phyloP scores from a whole-genome alignment of 2,329 filamentous ascomycete species.

The Hypoxylon sp. region DNA sequence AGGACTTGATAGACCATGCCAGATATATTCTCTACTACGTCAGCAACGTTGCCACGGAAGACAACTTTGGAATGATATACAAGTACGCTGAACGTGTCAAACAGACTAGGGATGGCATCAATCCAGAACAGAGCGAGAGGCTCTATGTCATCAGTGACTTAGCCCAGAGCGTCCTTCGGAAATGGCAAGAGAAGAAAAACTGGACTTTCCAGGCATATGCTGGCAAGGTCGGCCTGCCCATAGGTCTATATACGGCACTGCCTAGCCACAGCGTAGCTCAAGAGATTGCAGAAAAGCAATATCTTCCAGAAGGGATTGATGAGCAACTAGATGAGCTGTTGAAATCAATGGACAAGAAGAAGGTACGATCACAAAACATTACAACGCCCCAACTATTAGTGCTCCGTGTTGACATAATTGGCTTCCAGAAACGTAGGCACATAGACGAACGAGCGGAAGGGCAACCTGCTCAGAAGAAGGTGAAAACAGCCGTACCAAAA shows the following conservation, averaged over 20 bases:
- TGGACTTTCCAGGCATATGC: slow-evolving; percentile 90
- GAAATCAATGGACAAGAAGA: slow-evolving; percentile 79
- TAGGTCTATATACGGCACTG: slow-evolving; percentile 82
- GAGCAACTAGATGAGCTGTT: slow-evolving; percentile 81
- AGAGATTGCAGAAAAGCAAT: slow-evolving; percentile 88
- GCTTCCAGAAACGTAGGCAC: slow-evolving; percentile 70
- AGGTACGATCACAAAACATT: slow-evolving; percentile 61
- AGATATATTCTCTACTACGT: slow-evolving; percentile 94
- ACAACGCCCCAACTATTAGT: slow-evolving; percentile 1
- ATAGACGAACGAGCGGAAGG: slow-evolving; percentile 65
- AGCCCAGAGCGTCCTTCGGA: slow-evolving; percentile 83
- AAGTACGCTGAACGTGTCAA: slow-evolving; percentile 95
- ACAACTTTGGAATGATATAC: slow-evolving; percentile 90
- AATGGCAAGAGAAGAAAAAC: slow-evolving; percentile 87
- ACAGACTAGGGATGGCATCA: slow-evolving; percentile 85
- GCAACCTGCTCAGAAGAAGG: slow-evolving; percentile 61
- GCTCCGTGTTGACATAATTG: slow-evolving; percentile 49
- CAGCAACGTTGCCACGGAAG: slow-evolving; percentile 83
- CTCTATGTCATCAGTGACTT: slow-evolving; percentile 92
- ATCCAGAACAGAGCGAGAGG: slow-evolving; percentile 75
- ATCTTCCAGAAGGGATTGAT: slow-evolving; percentile 82
- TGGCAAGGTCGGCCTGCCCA: slow-evolving; percentile 84
- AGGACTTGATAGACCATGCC: slow-evolving; percentile 84
- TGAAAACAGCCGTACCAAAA: slow-evolving; percentile 55
- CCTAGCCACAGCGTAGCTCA: slow-evolving; percentile 84